Percentiles rank a stretch among this genome's conserved stretches.
Conservation (phyloP, 257 asterid species). For the Verbena officinalis region DNA sequence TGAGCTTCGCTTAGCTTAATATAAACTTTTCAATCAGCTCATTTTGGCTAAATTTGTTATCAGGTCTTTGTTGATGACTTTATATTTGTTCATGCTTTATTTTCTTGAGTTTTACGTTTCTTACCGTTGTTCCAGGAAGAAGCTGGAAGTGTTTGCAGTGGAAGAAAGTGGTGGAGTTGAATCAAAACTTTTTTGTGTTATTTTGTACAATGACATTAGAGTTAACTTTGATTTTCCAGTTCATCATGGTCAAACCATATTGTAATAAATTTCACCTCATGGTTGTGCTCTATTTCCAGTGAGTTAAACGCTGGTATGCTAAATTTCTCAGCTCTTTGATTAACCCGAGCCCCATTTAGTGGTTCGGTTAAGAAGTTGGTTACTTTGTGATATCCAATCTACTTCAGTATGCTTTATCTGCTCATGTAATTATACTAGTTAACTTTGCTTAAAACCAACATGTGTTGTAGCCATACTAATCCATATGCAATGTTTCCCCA, state of each 20-base stretch:
- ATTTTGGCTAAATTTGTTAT: conserved; percentile 2
- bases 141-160: conserved; percentile 34
- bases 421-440: no score
- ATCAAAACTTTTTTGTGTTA: conserved; percentile 1
- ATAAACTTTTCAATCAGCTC: background rate
- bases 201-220: conserved; percentile 21
- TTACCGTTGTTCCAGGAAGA: conserved; percentile 33
- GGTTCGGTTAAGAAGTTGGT: no score
- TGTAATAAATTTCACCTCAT: conserved; percentile 32
- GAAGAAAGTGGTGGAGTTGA: conserved; percentile 27
- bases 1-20: background rate
- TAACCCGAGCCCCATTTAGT: no score
- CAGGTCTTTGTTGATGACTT: background rate
- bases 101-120: conserved; percentile 1
- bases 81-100: background rate
- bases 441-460: no score
- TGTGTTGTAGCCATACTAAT: no score
- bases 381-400: no score
- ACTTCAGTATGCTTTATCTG: no score
- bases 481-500: no score
- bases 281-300: conserved; percentile 15
- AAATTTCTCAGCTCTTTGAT: background rate
- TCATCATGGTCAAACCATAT: conserved; percentile 25
- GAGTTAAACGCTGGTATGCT: conserved; percentile 4
- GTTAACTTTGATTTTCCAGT: conserved; percentile 19